Evolutionary conservation across 768 basidiomycete genomes (phyloP).

Genomic region (Russula lepida): DNA sequence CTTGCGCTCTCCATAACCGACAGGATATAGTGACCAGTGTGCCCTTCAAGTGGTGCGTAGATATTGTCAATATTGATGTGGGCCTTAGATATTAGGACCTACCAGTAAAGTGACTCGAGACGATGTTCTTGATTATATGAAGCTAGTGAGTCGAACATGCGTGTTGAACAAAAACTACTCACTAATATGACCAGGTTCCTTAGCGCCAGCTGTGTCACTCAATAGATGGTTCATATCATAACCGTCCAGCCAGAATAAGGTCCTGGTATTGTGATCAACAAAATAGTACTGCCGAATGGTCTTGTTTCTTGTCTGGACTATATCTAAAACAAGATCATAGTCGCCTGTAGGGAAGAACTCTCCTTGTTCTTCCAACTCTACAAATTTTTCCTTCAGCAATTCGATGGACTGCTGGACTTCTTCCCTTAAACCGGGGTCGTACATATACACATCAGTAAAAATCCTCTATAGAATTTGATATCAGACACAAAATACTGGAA

Average conservation of each 20-base stretch:
- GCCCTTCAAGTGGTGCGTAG: not conserved
- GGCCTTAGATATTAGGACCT: not conserved
- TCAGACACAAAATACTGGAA: not conserved
- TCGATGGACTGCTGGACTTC: not conserved
- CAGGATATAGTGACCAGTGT: conserved; percentile 15
- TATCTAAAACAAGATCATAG: conserved; percentile 8
- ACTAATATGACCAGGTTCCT: conserved; percentile 6
- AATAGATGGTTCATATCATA: not conserved
- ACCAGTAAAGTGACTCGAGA: conserved; percentile 13
- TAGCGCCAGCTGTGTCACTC: not conserved
- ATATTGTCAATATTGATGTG: not conserved
- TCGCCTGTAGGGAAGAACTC: not conserved
- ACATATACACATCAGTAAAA: conserved; percentile 15
- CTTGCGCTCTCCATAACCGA: not conserved
- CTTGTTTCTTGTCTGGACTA: not conserved
- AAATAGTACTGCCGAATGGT: conserved; percentile 5
- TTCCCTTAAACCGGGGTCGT: not conserved
- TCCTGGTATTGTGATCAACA: not conserved
- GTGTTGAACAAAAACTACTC: not conserved
- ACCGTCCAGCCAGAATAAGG: not conserved
- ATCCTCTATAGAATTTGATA: not conserved
- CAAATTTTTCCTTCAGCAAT: not conserved
- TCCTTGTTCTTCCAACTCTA: not conserved
- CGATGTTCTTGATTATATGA: not conserved
- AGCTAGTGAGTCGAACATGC: not conserved